Base-by-base conservation (phyloP, 2,329 filamentous ascomycete species). In the Colletotrichum truncatum region DNA sequence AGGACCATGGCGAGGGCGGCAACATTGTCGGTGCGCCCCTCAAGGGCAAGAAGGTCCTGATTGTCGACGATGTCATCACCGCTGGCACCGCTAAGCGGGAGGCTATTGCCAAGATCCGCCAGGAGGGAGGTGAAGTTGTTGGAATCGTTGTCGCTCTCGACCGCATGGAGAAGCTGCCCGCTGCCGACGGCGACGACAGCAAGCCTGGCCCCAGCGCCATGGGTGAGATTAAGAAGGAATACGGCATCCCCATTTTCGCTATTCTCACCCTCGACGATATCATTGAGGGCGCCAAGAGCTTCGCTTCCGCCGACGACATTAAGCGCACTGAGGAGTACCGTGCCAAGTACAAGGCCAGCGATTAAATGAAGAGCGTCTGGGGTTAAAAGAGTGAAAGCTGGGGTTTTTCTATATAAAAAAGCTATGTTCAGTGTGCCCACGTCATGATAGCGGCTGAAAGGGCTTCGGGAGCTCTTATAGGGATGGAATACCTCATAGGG, bases 1-100 rank as follows among this genome's bases (percentile, higher is more conserved):
- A 98, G 84, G 92, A 93, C 74, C 95, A 98, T 77, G 95, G 96
- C 45, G 96, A 99, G 80, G 95, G 95, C 32, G 95, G 96, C 45
- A 92, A 88, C 76, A 97, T 98, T 73, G 94, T 98, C 12, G 96
- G 96, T 10, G 92, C 93, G 28, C 86, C 91, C 6, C 83, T 98
- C 55, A 91, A 92, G 80, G 94, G 93, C 57, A 94, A 96, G 86
- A 88, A 87, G 66, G 89, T 98, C 14, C 85, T 99, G 32, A 92
- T 99, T 71, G 91, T 99, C 39, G 96, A 99, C 82, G 96, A 98
- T 80, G 95, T 99, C 62, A 95, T 98, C 73, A 98, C 94, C 1
- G 95, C 94, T 1, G 96, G 96, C 26, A 98, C 94, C 1, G 96
- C 96, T 39, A 94, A 98, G 82, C 87, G 94, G 64, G 94, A 98